A percentile compares a stretch with the other conserved stretches of the same genome.
Evolutionary conservation across 306 rosid species (phyloP).

Genomic region (Comarum palustre): DNA sequence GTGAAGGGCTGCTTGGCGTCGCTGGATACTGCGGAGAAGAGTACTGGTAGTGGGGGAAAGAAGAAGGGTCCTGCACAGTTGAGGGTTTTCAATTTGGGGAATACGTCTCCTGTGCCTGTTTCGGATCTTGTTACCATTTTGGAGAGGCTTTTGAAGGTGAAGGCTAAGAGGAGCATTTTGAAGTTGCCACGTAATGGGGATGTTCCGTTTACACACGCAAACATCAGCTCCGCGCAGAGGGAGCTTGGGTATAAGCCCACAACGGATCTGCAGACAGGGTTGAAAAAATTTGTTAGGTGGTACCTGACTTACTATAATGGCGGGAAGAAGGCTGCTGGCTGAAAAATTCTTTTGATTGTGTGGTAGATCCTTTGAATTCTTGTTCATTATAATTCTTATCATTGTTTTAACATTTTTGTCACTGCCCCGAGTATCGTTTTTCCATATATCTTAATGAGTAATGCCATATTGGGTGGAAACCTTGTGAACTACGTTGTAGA

Average conservation of each 20-base stretch:
- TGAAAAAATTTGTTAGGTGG: slow-evolving; percentile 97
- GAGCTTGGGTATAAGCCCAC: slow-evolving; percentile 85
- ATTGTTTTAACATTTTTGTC: slow-evolving; percentile 56
- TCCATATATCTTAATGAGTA: slow-evolving; percentile 50
- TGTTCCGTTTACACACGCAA: slow-evolving; percentile 90
- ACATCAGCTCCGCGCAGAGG: slow-evolving; percentile 80
- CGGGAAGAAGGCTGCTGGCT: slow-evolving; percentile 75
- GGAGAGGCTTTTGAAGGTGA: slow-evolving; percentile 90
- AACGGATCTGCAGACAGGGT: slow-evolving; percentile 78
- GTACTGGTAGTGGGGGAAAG: slow-evolving; percentile 96
- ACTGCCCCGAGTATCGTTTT: slow-evolving; percentile 42
- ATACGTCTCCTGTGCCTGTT: slow-evolving; percentile 90
- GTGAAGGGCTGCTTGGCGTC: slow-evolving; percentile 90
- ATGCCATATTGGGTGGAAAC: slow-evolving; percentile 46
- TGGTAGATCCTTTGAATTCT: slow-evolving; percentile 52
- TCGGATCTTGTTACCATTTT: slow-evolving; percentile 75
- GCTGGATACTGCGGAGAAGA: slow-evolving; percentile 90
- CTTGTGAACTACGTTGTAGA: slow-evolving; percentile 52
- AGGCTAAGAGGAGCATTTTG: slow-evolving; percentile 75
- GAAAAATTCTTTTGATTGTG: slow-evolving; percentile 41
- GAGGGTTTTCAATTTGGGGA: slow-evolving; percentile 91
- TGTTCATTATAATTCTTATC: slow-evolving; percentile 75
- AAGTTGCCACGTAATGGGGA: slow-evolving; percentile 91
- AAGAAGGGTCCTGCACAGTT: slow-evolving; percentile 83
- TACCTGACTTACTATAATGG: slow-evolving; percentile 67